A percentile compares a stretch with the other conserved stretches of the same genome.
Evolutionary conservation across 2,329 filamentous ascomycete genomes (phyloP).

Genomic region (Talaromyces sp.): DNA sequence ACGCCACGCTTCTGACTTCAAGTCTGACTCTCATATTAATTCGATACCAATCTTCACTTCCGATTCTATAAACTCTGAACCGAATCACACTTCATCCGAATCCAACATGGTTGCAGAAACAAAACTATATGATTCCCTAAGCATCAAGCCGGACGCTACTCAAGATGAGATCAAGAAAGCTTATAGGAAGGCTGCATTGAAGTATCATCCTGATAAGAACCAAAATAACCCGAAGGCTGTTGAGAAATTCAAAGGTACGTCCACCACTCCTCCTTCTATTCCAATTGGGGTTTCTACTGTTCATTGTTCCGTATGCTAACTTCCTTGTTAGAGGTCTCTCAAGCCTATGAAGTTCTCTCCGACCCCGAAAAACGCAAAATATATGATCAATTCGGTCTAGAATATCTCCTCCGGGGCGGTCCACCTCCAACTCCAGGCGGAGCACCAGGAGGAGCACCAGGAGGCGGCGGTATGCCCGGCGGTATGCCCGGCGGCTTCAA

Average conservation of each 20-base stretch:
- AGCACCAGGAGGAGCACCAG: slow-evolving; percentile 27
- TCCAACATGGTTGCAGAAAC: slow-evolving; percentile 89
- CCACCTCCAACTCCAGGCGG: slow-evolving; percentile 56
- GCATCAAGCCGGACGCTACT: slow-evolving; percentile 69
- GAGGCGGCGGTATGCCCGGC: slow-evolving; percentile 1
- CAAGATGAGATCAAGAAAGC: slow-evolving; percentile 98
- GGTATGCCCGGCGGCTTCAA: slow-evolving; percentile 52
- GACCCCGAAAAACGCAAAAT: slow-evolving; percentile 94
- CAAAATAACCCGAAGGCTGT: slow-evolving; percentile 77
- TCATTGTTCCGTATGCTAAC: slow-evolving; percentile 14
- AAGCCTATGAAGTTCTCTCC: slow-evolving; percentile 96
- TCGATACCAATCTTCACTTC: background rate
- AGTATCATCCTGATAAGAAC: slow-evolving; percentile 97
- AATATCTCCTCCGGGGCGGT: slow-evolving; percentile 82
- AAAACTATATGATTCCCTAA: slow-evolving; percentile 85
- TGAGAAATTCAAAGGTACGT: slow-evolving; percentile 83
- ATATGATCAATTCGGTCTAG: slow-evolving; percentile 91
- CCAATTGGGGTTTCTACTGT: no score
- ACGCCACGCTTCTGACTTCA: background rate
- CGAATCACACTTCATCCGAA: no score
- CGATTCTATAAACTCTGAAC: no score
- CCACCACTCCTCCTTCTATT: background rate
- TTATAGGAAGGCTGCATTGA: slow-evolving; percentile 74
- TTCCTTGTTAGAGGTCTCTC: slow-evolving; percentile 68
- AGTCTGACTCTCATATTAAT: background rate